Evolutionary conservation across 208 protist species (phyloP), one percentile per base, ranked within the genome.

Genomic region (Crithidia thermophila): DNA sequence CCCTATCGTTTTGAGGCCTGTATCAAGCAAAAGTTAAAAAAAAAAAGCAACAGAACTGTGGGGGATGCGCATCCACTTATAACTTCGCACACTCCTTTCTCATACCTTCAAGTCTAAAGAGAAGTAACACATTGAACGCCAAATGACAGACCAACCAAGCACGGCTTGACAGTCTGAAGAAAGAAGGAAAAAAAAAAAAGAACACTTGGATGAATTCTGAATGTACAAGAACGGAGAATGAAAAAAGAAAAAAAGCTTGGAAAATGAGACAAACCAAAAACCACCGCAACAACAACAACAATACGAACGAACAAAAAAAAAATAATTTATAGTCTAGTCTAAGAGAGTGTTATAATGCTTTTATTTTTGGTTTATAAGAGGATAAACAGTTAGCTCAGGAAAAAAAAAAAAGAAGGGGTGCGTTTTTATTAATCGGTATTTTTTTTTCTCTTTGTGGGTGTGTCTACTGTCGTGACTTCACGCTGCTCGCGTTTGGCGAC

Each of bases 221-320:
- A 50, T 13, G 21, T 30, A 28, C 20, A 50, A 50, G 14, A 50
- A 21, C 20, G 6, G 21, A 28, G 28, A 7, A 28, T 4, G 28
- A 50, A 31, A 50, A 28, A 8, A 8, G 23, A 49, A 39, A 40
- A 52, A 68, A 36, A 42, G 23, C 18, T 36, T 23, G 2, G 3
- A 31, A 52, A 37, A 28, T 18, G 27, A 52, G 18, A 56, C 4
- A 63, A 42, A 9, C 4, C 8, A 9, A 59, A 59, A 28, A 39
- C 39, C 34, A 67, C 21, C n/a, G 20, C 18, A 52, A 14, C 30
- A 23, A 56, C 46, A 63, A 63, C n/a, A 61, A 51, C 8, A 4
- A 55, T 40, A 63, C 18, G 27, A 7, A 62, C 16, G 33, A 23
- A 74, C 16, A 59, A 63, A 72, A 28, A 77, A 40, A 63, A 43